phyloP scores from a whole-genome alignment of 1,139 yeast genomes.

The Blastobotrys apis region DNA sequence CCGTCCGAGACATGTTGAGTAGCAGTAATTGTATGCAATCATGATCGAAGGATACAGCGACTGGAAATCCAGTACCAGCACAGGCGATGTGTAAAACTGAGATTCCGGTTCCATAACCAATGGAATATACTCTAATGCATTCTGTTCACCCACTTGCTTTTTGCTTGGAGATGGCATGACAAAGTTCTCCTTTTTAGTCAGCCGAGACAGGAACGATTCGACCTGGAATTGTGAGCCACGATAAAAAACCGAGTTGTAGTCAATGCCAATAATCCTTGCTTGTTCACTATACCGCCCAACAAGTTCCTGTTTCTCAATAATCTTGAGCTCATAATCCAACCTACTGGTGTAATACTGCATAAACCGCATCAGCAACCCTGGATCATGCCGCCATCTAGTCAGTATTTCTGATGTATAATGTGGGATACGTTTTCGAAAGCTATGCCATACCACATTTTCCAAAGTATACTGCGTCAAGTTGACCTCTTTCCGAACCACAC shows the following conservation, averaged over 20 bases:
- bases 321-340: conserved; percentile 44
- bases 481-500: conserved; percentile 60
- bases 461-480: conserved; percentile 64
- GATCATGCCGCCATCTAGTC: conserved; percentile 46
- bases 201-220: conserved; percentile 71
- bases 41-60: conserved; percentile 89
- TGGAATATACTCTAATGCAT: conserved; percentile 83
- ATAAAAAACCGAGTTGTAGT: conserved; percentile 79
- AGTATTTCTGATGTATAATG: conserved; percentile 50
- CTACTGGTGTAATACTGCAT: conserved; percentile 52
- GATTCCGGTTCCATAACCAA: conserved; percentile 89
- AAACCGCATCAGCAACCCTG: conserved; percentile 30
- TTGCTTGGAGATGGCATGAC: conserved; percentile 76
- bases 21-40: conserved; percentile 90
- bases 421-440: conserved; percentile 66
- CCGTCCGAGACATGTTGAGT: conserved; percentile 78
- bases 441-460: conserved; percentile 69
- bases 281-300: conserved; percentile 74
- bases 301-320: conserved; percentile 61
- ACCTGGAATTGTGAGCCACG: conserved; percentile 94
- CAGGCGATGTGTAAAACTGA: conserved; percentile 79
- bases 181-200: conserved; percentile 71
- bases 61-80: conserved; percentile 87
- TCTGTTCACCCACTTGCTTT: conserved; percentile 76
- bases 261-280: conserved; percentile 83